These are phyloP conservation scores for Colletotrichum lentis DNA, from an alignment of 2,329 filamentous ascomycete species.

Conservation along the genomic window DNA sequence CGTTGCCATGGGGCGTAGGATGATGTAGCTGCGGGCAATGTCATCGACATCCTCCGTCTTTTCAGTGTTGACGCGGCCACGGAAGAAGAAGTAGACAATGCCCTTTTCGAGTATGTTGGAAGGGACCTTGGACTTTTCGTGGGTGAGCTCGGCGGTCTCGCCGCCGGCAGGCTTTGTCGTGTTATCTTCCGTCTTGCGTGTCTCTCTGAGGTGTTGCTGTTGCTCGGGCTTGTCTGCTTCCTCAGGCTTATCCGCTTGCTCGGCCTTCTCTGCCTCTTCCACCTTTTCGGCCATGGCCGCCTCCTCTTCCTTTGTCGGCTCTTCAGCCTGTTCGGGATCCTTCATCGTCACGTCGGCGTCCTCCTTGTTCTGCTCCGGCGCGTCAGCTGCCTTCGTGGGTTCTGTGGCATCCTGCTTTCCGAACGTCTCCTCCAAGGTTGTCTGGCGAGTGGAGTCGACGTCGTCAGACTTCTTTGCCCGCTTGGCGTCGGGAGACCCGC, in stretches of 20 bases:
- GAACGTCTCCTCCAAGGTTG: conserved; percentile 34
- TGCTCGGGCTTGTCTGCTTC: background rate
- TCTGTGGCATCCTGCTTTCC: conserved; percentile 15
- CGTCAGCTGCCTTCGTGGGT: background rate
- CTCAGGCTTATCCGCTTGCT: background rate
- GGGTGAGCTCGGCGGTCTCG: conserved; percentile 31
- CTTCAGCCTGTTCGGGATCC: background rate
- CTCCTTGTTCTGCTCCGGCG: background rate
- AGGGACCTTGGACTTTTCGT: conserved; percentile 32
- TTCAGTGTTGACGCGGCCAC: conserved; percentile 77
- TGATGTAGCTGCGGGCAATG: conserved; percentile 79
- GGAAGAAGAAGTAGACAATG: conserved; percentile 89
- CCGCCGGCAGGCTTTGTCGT: background rate
- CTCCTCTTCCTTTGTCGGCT: conserved; percentile 14
- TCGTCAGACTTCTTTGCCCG: conserved; percentile 30
- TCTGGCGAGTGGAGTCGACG: conserved; percentile 7
- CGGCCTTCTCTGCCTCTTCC: background rate
- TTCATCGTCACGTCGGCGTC: conserved; percentile 24
- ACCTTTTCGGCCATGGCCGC: conserved; percentile 10
- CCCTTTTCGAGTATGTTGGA: conserved; percentile 81
- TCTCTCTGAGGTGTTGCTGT: background rate
- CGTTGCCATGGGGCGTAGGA: conserved; percentile 75
- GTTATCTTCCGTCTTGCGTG: background rate
- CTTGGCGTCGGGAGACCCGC: conserved; percentile 30
- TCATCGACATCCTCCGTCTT: conserved; percentile 75